Evolutionary conservation across 176 grass and related monocot genomes (phyloP).

Genomic region (Rhipidocladum racemiflorum): DNA sequence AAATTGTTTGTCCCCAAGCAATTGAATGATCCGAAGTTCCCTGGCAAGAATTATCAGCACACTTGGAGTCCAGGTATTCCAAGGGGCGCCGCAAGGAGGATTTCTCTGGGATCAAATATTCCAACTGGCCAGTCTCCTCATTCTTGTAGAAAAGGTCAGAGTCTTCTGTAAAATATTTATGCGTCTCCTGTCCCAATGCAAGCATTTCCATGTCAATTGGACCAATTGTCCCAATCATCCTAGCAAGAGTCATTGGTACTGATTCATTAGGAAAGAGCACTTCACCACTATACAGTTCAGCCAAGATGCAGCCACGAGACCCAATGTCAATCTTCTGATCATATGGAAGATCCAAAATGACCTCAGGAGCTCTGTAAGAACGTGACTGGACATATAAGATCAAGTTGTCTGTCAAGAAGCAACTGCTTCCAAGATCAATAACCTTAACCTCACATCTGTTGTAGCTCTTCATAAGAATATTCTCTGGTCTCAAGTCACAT

Average conservation of each 20-base stretch:
- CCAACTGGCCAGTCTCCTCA: conserved; percentile 75
- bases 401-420: conserved; percentile 84
- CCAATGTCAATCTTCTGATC: conserved; percentile 96
- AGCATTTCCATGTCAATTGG: conserved; percentile 94
- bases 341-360: conserved; percentile 84
- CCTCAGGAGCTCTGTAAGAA: conserved; percentile 94
- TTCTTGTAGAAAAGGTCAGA: conserved; percentile 82
- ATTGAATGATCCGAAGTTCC: too few relatives aligned
- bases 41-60: too few relatives aligned
- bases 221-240: conserved; percentile 89
- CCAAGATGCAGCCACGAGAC: conserved; percentile 97
- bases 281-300: conserved; percentile 81
- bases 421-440: conserved; percentile 99
- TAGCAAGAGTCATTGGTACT: conserved; percentile 79
- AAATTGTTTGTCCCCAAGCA: too few relatives aligned
- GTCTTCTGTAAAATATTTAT: conserved; percentile 85
- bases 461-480: conserved; percentile 98
- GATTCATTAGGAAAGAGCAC: conserved; percentile 96
- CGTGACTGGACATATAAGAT: conserved; percentile 91
- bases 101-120: conserved; percentile 89
- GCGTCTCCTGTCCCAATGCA: conserved; percentile 64
- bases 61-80: conserved; percentile 62
- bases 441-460: conserved; percentile 96
- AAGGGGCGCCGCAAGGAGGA: conserved; percentile 65
- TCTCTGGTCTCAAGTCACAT: conserved; percentile 94